Base-by-base conservation (phyloP, 1,139 yeast species). In the Protomyces gravidus region DNA sequence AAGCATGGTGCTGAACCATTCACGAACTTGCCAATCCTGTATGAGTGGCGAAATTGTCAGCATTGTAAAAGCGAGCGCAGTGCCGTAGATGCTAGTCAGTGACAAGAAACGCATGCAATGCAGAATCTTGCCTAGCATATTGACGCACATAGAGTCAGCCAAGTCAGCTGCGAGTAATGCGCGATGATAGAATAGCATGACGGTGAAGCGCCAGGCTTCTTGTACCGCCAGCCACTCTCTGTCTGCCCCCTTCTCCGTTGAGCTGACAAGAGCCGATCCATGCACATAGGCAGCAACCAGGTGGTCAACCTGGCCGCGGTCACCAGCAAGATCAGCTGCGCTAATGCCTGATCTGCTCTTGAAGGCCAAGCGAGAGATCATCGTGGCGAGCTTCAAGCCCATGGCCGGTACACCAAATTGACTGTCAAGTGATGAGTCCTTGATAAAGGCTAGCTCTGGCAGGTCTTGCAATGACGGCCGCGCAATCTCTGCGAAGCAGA, bases 401-500 rank as follows among this genome's bases (percentile, higher is more conserved):
- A 19, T 25, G 19, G 46, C 28, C 11, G 58, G 58, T 15, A 53
- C 51, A n/a, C 58, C 58, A 17, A 53, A 46, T 3, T 26, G 46
- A n/a, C 21, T 36, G 19, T 47, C 49, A 26, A 45, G 26, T 6
- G 30, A 23, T 21, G 39, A 13, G 4, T 46, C 58, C 17, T 53
- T 19, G 9, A 53, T 45, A 13, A 32, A 23, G 7, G 27, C 48
- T 1, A 53, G 47, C 17, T 53, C 51, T 36, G 42, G 42, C 32
- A 53, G 33, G 15, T 33, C 47, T 5, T 17, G n/a, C 27, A n/a
- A 17, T 11, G 51, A 33, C n/a, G 58, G 58, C n/a, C 32, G 50
- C 6, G 58, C 50, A 5, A 53, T 33, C 26, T 53, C 58, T 7
- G 51, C 51, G 17, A 53, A 53, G 26, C 58, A 53, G 15, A 46